Conservation (phyloP, 805 yeast species). For the Candida dajiaensis region DNA sequence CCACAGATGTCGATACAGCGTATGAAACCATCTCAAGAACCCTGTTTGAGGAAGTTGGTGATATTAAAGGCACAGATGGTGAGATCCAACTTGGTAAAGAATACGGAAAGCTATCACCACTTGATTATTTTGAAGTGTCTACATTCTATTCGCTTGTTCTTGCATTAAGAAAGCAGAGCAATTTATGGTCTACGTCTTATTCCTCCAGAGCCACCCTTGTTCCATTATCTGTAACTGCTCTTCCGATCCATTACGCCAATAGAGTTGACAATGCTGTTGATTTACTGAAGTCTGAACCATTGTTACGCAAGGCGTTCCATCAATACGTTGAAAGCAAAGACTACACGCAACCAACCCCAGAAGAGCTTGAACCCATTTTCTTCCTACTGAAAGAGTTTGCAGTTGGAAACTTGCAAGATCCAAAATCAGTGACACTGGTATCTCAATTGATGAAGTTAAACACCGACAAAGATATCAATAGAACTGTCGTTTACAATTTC, state of each 20-base stretch:
- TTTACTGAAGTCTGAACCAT: slow-evolving; percentile 21
- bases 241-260: slow-evolving; percentile 35
- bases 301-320: slow-evolving; percentile 21
- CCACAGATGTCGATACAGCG: slow-evolving; percentile 19
- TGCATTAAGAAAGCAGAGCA: slow-evolving; percentile 42
- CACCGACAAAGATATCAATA: slow-evolving; percentile 40
- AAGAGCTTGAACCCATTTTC: slow-evolving; percentile 31
- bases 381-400: slow-evolving; percentile 48
- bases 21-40: slow-evolving; percentile 20
- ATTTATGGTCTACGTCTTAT: slow-evolving; percentile 37
- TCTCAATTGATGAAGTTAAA: slow-evolving; percentile 30
- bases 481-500: slow-evolving; percentile 48
- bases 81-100: slow-evolving; percentile 14
- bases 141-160: slow-evolving; percentile 40
- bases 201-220: slow-evolving; percentile 27
- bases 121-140: slow-evolving; percentile 19
- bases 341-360: neutral
- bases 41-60: slow-evolving; percentile 16
- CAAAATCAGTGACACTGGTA: slow-evolving; percentile 43
- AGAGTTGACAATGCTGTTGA: slow-evolving; percentile 28
- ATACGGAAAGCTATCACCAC: slow-evolving; percentile 3
- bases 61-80: slow-evolving; percentile 22
- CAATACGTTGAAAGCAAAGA: slow-evolving; percentile 15
- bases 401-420: slow-evolving; percentile 45
- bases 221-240: slow-evolving; percentile 38